Percentiles rank a stretch among this genome's conserved stretches.
Conservation (phyloP, 2,329 filamentous ascomycete genomes). For the Paecilomyces niveus region DNA sequence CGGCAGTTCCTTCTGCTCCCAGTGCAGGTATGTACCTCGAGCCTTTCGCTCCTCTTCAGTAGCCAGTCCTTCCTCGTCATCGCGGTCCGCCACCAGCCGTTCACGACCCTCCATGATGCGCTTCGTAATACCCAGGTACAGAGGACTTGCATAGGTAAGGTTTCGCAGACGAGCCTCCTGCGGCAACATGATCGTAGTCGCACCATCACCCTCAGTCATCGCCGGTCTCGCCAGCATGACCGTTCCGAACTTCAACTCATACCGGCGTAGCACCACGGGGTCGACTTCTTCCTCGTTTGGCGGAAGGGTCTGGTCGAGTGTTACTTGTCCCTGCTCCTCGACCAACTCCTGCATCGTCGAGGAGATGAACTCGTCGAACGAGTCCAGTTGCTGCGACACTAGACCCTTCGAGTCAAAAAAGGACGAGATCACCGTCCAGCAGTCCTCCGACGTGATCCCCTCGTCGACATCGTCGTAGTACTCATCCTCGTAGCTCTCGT, state of each 20-base stretch:
- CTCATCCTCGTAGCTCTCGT: slow-evolving; percentile 61
- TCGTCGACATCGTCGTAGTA: slow-evolving; percentile 62
- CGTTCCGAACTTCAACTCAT: slow-evolving; percentile 89
- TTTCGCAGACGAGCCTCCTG: slow-evolving; percentile 96
- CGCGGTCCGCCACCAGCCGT: slow-evolving; percentile 63
- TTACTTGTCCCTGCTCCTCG: slow-evolving; percentile 82
- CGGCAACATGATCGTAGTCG: slow-evolving; percentile 75
- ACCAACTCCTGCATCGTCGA: slow-evolving; percentile 93
- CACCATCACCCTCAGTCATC: slow-evolving; percentile 88
- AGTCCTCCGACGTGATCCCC: slow-evolving; percentile 90
- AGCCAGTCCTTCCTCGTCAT: slow-evolving; percentile 48
- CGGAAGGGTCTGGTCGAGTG: slow-evolving; percentile 87
- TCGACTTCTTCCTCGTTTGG: slow-evolving; percentile 64
- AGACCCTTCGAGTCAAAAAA: slow-evolving; percentile 96
- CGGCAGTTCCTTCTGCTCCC: slow-evolving; percentile 38
- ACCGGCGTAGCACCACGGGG: slow-evolving; percentile 78
- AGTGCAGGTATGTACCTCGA: slow-evolving; percentile 37
- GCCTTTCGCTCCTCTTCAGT: slow-evolving; percentile 43
- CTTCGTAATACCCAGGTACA: slow-evolving; percentile 84
- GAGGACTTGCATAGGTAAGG: slow-evolving; percentile 85
- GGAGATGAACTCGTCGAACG: slow-evolving; percentile 93
- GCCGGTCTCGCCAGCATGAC: slow-evolving; percentile 84
- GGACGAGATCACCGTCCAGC: slow-evolving; percentile 94
- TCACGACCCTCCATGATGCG: slow-evolving; percentile 78
- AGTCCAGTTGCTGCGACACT: slow-evolving; percentile 95